phyloP scores from a whole-genome alignment of 129 eudicot genomes.

The Cynara cardunculus region DNA sequence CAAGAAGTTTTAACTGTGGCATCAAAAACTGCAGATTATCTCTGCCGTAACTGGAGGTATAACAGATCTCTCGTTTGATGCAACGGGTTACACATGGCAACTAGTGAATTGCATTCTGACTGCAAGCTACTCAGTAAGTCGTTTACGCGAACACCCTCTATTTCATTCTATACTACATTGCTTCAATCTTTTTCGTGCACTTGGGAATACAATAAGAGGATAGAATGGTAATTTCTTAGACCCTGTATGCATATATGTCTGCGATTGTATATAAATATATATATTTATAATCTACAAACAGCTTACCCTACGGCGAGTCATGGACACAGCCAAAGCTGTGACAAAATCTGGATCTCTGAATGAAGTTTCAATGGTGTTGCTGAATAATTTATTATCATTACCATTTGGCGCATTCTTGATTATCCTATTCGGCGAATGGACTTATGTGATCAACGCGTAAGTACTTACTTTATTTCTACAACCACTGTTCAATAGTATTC shows the following conservation, averaged over 20 bases:
- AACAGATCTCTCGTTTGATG: constrained; percentile 71
- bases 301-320: constrained; percentile 70
- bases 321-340: constrained; percentile 72
- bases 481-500: neutral
- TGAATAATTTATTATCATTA: constrained; percentile 63
- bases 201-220: neutral
- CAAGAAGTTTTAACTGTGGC: neutral
- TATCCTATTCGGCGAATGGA: constrained; percentile 64
- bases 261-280: neutral
- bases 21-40: constrained; percentile 49
- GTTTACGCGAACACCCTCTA: neutral
- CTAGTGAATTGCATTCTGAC: constrained; percentile 59
- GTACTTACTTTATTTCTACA: constrained; percentile 3
- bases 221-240: neutral
- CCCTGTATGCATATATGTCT: neutral
- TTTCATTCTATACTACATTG: neutral
- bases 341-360: constrained; percentile 78
- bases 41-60: constrained; percentile 78
- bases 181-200: neutral
- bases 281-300: constrained; percentile 27
- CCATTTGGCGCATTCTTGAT: constrained; percentile 68
- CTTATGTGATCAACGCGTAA: constrained; percentile 58
- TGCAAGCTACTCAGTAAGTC: constrained; percentile 79
- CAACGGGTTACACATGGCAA: constrained; percentile 76
- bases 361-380: constrained; percentile 81